Evolutionary conservation across 2,329 filamentous ascomycete genomes (phyloP).

Genomic region (Exserohilum rostratum): DNA sequence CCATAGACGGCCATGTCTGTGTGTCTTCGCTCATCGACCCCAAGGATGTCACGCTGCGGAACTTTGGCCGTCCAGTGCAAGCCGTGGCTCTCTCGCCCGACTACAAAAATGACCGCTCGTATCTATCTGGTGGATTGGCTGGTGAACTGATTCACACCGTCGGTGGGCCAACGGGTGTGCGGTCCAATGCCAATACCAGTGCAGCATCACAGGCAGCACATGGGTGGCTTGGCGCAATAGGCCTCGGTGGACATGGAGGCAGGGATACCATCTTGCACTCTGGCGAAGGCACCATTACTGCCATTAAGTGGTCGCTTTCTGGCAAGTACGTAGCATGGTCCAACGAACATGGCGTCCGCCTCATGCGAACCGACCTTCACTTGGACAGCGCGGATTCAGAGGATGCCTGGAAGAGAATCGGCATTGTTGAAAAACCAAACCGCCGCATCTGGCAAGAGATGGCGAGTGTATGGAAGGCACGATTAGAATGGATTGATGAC

Average conservation of each 20-base stretch:
- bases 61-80: constrained; percentile 92
- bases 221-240: constrained; percentile 90
- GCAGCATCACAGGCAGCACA: constrained; percentile 84
- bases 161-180: constrained; percentile 78
- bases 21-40: constrained; percentile 84
- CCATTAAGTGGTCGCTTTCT: constrained; percentile 92
- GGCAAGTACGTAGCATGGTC: constrained; percentile 94
- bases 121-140: constrained; percentile 87
- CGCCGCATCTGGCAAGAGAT: constrained; percentile 92
- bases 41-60: constrained; percentile 88
- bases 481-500: constrained; percentile 92
- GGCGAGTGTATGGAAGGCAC: constrained; percentile 92
- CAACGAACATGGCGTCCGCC: constrained; percentile 96
- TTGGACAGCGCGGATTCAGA: constrained; percentile 78
- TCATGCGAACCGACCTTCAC: constrained; percentile 89
- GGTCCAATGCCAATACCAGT: constrained; percentile 82
- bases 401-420: constrained; percentile 91
- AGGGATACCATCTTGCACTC: constrained; percentile 88
- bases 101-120: constrained; percentile 86
- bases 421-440: constrained; percentile 87
- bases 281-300: constrained; percentile 88
- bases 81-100: constrained; percentile 93
- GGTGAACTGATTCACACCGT: constrained; percentile 86
- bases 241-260: constrained; percentile 76
- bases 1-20: constrained; percentile 94